Conservation (phyloP, 345 rosid genomes). For the Triadica sebifera region DNA sequence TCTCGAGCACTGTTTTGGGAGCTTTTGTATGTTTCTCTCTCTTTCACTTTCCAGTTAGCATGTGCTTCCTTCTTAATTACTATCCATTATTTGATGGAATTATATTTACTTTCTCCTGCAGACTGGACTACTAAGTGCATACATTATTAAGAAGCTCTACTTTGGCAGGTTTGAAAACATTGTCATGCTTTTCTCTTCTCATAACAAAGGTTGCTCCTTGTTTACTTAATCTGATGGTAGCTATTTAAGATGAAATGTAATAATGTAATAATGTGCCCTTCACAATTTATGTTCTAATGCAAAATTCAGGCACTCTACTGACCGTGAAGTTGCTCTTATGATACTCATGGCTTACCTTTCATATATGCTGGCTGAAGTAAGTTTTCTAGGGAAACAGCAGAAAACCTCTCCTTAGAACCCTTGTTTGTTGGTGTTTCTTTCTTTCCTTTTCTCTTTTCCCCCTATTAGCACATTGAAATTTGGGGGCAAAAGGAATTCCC, state of each 20-base stretch:
- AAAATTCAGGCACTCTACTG: conserved; percentile 73
- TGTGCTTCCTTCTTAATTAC: background rate
- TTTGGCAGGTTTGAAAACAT: conserved; percentile 65
- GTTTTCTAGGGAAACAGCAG: conserved; percentile 21
- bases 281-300: conserved; percentile 9
- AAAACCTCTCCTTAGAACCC: conserved; percentile 6
- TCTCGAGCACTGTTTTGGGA: conserved; percentile 80
- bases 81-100: background rate
- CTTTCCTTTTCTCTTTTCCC: too few relatives aligned
- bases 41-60: background rate
- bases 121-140: conserved; percentile 94
- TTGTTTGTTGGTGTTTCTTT: background rate
- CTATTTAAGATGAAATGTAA: background rate
- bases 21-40: conserved; percentile 45
- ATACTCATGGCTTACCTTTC: conserved; percentile 93
- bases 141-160: conserved; percentile 72
- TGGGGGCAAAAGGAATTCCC: background rate
- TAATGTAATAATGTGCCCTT: background rate
- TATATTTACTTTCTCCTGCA: conserved; percentile 32
- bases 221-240: background rate
- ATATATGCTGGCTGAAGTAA: conserved; percentile 87
- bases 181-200: background rate
- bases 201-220: conserved; percentile 8
- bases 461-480: too few relatives aligned
- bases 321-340: conserved; percentile 97